Evolutionary conservation across 129 eudicot species (phyloP).

Genomic region (Flaveria linearis): DNA sequence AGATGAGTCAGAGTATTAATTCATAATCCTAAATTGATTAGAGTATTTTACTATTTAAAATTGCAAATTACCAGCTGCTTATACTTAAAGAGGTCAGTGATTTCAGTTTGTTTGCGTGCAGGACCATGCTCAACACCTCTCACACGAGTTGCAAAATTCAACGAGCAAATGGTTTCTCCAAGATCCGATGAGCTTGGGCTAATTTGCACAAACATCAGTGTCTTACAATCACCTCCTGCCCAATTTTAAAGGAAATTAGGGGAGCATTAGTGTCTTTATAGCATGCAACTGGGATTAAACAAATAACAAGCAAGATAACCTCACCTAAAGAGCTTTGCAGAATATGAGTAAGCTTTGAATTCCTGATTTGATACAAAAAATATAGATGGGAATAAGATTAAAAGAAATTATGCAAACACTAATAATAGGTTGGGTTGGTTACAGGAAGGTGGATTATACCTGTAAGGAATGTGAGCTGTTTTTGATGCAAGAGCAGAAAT

Average conservation of each 20-base stretch:
- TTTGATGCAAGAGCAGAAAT: slow-evolving; percentile 96
- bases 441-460: slow-evolving; percentile 46
- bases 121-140: slow-evolving; percentile 97
- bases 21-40: neutral
- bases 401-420: neutral
- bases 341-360: slow-evolving; percentile 95
- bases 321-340: slow-evolving; percentile 96
- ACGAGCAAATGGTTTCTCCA: slow-evolving; percentile 93
- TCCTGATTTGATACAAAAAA: slow-evolving; percentile 53
- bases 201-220: slow-evolving; percentile 92
- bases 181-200: slow-evolving; percentile 75
- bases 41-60: slow-evolving; percentile 1
- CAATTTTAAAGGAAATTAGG: neutral
- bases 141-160: slow-evolving; percentile 94
- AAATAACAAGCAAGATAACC: slow-evolving; percentile 8
- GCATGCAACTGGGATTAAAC: neutral
- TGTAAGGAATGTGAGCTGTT: slow-evolving; percentile 88
- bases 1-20: neutral
- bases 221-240: slow-evolving; percentile 97
- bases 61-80: slow-evolving; percentile 73
- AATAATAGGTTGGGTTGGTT: neutral
- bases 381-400: slow-evolving; percentile 5
- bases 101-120: slow-evolving; percentile 83
- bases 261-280: slow-evolving; percentile 1
- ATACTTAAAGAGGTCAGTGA: slow-evolving; percentile 73